Evolutionary conservation across 495 filamentous ascomycete species (phyloP).

Genomic region (Letharia columbiana): DNA sequence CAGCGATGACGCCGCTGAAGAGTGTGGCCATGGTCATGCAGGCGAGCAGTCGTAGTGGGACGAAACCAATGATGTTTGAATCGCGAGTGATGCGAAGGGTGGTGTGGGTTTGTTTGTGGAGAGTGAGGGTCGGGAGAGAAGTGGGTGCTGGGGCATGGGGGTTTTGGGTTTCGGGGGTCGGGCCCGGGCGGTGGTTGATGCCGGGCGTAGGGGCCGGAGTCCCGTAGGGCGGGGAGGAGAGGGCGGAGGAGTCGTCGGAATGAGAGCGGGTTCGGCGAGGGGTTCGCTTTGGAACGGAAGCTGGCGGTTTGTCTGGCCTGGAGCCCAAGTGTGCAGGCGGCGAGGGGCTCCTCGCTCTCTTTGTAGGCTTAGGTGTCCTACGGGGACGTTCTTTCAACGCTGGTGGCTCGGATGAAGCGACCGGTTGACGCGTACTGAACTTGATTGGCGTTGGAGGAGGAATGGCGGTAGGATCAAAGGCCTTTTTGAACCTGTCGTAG

Average conservation of each 20-base stretch:
- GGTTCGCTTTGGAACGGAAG: neutral
- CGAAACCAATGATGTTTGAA: neutral
- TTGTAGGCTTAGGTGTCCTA: neutral
- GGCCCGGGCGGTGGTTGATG: neutral
- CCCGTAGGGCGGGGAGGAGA: neutral
- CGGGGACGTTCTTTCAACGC: neutral
- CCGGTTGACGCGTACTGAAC: neutral
- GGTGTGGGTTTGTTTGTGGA: neutral
- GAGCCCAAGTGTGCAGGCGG: neutral
- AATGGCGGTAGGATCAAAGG: neutral
- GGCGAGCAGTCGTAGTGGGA: neutral
- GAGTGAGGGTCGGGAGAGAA: neutral
- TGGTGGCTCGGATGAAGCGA: neutral
- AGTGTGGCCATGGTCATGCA: conserved; percentile 5
- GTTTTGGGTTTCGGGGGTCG: too few species aligned
- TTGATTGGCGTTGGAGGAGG: neutral
- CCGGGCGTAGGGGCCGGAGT: neutral
- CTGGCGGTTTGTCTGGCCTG: neutral
- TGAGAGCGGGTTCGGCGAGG: neutral
- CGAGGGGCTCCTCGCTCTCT: neutral
- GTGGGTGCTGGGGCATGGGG: neutral
- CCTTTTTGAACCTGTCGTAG: neutral
- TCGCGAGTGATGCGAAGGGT: neutral
- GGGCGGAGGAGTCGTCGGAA: neutral
- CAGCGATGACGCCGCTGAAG: neutral